Base-by-base conservation (phyloP, 768 basidiomycete genomes). In the Trametes cingulata region DNA sequence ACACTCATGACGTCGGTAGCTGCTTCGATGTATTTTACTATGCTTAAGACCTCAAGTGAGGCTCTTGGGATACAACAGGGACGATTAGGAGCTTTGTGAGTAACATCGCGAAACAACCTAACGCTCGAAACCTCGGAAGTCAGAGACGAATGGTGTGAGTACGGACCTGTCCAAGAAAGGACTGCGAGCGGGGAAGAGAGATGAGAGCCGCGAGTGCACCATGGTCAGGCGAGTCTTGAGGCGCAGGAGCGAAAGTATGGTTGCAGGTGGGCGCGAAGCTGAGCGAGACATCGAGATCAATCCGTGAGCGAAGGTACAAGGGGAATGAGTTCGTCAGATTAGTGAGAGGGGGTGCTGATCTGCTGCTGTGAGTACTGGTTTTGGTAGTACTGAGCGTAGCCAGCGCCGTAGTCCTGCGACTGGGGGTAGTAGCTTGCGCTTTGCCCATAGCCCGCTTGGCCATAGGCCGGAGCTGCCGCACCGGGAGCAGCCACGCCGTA, bases 331-430 rank as follows among this genome's bases (percentile, higher is more conserved):
- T 47, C 42, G 59, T 58, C 54, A 52, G 48, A 59, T 69, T 71
- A 77, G 66, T 75, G 69, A 39, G 75, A 60, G 35, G 76, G 72
- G n/a, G 77, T 74, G 69, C 73, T 80, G 72, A 81, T 71, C 74
- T 85, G 86, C 75, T 89, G 87, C 73, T 91, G 90, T 64, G 86
- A 80, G 70, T 92, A 93, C 81, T 92, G 91, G 73, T 83, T 85
- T 78, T 93, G 91, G 75, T 94, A 94, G 73, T 93, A 94, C 62
- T 90, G 83, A 43, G 91, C 88, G 63, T 93, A 93, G 72, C 85
- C 90, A 72, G 78, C 74, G 24, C 85, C 79, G 71, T 92, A 91
- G 72, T 91, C 91, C 76, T 87, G 85, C 65, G 81, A 63, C 66
- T 79, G 79, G 54, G 77, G 78, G 58, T 76, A 72, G 61, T 79